Base-by-base conservation (phyloP, 805 yeast species). In the Schizosaccharomyces osmophilus region DNA sequence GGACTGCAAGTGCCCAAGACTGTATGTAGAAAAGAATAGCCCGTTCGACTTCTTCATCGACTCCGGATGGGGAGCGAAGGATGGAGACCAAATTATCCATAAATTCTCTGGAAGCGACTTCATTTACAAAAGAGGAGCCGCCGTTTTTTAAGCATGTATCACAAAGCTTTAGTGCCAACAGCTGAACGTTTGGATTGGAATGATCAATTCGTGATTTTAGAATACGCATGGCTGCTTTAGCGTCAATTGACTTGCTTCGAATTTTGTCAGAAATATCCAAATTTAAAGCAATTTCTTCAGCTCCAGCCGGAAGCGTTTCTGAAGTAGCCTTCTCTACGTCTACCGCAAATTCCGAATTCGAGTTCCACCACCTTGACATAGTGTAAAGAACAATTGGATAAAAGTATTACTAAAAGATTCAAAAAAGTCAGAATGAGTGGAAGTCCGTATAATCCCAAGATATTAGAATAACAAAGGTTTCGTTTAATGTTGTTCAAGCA, bases 61-160 rank as follows among this genome's bases (percentile, higher is more conserved):
- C 68, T 13, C 69, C 71, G 63, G 71, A 71, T 62, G 73, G 70
- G 13, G 48, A 13, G 9, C 22, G 48, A 17, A 79, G 70, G 0
- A 77, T 68, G 55, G 73, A 68, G 36, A 82, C 83, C 64, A 87
- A 73, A 31, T 87, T 82, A 69, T 85, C 95, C 73, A 88, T 78
- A 65, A 90, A 90, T 69, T 90, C 97, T 64, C 87, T 80, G 9
- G 89, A 78, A 42, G 90, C 80, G 39, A 89, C 76, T 67, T 87
- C 96, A 24, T 74, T 76, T 26, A 90, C 75, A 67, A 93, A 89
- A 67, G 87, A 95, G 59, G 76, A 75, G 6, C 98, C 98, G 59
- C 96, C 89, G 69, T 93, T 93, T 72, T 93, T 93, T 62, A 90
- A 83, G 72, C 95, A 85, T 58, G 87, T 78, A 67, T 93, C 97